Evolutionary conservation across 1,284 basidiomycete species (phyloP), one percentile per base, ranked within the genome.

Genomic region (Pseudozyma sp.): DNA sequence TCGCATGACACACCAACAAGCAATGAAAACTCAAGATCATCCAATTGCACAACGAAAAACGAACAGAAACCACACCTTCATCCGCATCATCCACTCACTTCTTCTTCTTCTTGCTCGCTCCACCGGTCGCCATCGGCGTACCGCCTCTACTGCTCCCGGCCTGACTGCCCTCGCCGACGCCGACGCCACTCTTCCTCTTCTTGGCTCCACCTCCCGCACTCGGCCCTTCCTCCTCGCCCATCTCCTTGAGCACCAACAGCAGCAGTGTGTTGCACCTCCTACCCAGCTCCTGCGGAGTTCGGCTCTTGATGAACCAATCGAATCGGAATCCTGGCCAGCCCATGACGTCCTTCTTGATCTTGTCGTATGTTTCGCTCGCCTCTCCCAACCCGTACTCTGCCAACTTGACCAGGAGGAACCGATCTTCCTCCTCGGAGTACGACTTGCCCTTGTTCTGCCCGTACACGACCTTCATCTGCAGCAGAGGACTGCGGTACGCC

Each of bases 261-360:
- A 98, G 82, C 42, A 99, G 85, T 7, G 96, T 98, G 77, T 92
- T 92, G 78, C 94, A 97, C 57, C 97, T 87, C 76, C 96, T 87
- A 77, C 92, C 90, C 67, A 99, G 87, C 87, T 99, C 97, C 80
- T 93, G 90, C 10, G 94, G 91, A 29, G 93, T 94, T 54, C 97
- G 87, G 71, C 92, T 93, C 87, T 97, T 97, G 88, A 99, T 94
- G 87, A 98, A 99, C 95, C 95, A 98, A 84, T 98, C 94, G 79
- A 98, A 80, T 10, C 79, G 68, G 87, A 99, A 99, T n/a, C 94
- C 91, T 0, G 94, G 94, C 86, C 94, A 96, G 85, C 95, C 93
- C 42, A 91, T 91, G 65, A 99, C 94, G 85, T 99, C 96, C 85
- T 91, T 90, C 88, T 97, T 97, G 87, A 99, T 97, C 53, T 91